Conservation (phyloP, 2,329 filamentous ascomycete species). For the Hypocrella siamensis region DNA sequence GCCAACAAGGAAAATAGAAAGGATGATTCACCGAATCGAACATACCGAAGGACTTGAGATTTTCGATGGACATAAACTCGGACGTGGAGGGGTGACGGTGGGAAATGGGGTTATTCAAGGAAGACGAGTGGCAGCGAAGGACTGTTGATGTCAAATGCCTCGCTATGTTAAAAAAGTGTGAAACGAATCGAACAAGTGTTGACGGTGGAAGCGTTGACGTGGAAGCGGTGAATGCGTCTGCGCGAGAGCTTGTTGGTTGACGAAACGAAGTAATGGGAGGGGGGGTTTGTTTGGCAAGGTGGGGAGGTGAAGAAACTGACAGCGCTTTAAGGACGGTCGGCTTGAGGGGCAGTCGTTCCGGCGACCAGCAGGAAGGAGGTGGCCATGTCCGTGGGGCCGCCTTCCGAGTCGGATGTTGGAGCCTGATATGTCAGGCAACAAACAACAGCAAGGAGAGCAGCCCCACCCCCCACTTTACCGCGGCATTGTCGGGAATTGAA, state of each 20-base stretch:
- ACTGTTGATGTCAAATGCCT: conserved; percentile 23
- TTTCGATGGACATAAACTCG: conserved; percentile 99
- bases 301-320: conserved; percentile 3
- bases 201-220: too few species aligned
- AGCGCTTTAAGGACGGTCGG: conserved; percentile 1
- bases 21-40: neutral
- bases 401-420: too few species aligned
- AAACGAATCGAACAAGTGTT: neutral
- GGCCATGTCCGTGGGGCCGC: too few species aligned
- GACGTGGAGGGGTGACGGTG: conserved; percentile 43
- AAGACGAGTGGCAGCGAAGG: conserved; percentile 30
- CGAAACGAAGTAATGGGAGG: conserved; percentile 1
- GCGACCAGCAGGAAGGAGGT: too few species aligned
- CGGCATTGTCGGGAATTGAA: too few species aligned
- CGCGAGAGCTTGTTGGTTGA: conserved; percentile 2
- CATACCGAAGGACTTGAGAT: conserved; percentile 90
- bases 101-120: conserved; percentile 30
- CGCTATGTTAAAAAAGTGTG: conserved; percentile 17
- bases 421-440: neutral
- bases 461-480: too few species aligned
- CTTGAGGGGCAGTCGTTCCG: neutral
- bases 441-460: too few species aligned
- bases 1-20: neutral
- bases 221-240: conserved; percentile 2
- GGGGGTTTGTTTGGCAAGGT: too few species aligned